phyloP scores from a whole-genome alignment of 2,329 filamentous ascomycete genomes.

The Penicillium sp. region DNA sequence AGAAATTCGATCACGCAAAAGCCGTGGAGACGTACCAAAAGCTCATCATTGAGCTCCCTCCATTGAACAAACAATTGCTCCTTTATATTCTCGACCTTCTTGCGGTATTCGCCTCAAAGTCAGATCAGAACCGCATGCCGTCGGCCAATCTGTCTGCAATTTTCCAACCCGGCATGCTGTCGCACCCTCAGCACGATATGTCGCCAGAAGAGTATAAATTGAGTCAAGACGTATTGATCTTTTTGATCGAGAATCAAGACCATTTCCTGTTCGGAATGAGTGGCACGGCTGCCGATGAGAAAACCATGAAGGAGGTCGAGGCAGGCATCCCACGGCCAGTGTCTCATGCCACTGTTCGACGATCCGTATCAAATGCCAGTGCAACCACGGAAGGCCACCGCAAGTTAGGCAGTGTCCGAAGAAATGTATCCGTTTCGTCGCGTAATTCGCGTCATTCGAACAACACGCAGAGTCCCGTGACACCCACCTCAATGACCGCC shows the following conservation, averaged over 20 bases:
- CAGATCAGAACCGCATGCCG: conserved; percentile 95
- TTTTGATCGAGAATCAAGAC: conserved; percentile 97
- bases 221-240: conserved; percentile 95
- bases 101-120: conserved; percentile 94
- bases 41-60: conserved; percentile 87
- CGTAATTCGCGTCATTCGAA: conserved; percentile 73
- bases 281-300: conserved; percentile 93
- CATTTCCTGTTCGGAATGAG: conserved; percentile 98
- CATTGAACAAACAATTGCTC: conserved; percentile 86
- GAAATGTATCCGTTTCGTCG: conserved; percentile 93
- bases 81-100: conserved; percentile 94
- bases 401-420: conserved; percentile 69
- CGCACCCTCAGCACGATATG: conserved; percentile 93
- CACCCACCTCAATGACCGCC: conserved; percentile 53
- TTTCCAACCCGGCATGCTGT: conserved; percentile 94
- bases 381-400: conserved; percentile 82
- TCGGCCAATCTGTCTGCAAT: conserved; percentile 92
- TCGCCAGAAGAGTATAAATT: conserved; percentile 87
- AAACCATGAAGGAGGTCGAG: conserved; percentile 63
- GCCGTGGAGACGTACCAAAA: conserved; percentile 82
- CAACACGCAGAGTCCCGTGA: conserved; percentile 64
- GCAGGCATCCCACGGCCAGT: conserved; percentile 56
- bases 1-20: conserved; percentile 67
- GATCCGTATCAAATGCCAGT: conserved; percentile 84
- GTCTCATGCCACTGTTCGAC: conserved; percentile 54